Evolutionary conservation across 805 yeast genomes (phyloP).

Genomic region (Ogataea degrootiae): DNA sequence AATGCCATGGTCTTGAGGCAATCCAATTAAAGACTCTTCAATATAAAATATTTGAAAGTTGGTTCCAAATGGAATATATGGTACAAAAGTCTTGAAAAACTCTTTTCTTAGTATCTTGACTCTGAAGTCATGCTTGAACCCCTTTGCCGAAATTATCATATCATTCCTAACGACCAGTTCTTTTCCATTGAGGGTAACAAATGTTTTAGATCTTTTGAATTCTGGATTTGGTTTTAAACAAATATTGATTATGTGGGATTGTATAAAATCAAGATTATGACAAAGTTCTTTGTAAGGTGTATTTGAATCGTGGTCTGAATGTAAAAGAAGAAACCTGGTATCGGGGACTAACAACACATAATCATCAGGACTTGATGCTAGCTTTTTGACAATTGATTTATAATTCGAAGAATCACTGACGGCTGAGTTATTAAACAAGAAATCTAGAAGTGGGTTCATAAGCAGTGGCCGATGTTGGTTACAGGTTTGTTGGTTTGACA

Average conservation of each 20-base stretch:
- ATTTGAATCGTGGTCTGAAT: conserved; percentile 35
- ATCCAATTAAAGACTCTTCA: conserved; percentile 51
- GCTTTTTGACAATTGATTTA: conserved; percentile 39
- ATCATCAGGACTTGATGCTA: conserved; percentile 42
- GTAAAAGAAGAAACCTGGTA: conserved; percentile 38
- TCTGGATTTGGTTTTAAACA: conserved; percentile 22
- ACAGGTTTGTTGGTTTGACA: background rate
- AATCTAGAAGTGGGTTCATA: conserved; percentile 59
- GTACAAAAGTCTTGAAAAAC: conserved; percentile 51
- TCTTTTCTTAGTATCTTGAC: conserved; percentile 41
- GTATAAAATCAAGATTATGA: conserved; percentile 54
- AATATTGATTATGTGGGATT: conserved; percentile 53
- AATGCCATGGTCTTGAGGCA: conserved; percentile 22
- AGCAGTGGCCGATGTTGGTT: conserved; percentile 42
- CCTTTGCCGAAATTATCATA: conserved; percentile 49
- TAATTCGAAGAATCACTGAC: conserved; percentile 40
- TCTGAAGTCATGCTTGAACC: conserved; percentile 44
- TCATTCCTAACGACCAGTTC: conserved; percentile 55
- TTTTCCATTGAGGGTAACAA: conserved; percentile 50
- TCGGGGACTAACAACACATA: conserved; percentile 65
- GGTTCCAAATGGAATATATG: conserved; percentile 54
- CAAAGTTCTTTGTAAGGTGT: conserved; percentile 47
- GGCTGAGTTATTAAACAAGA: conserved; percentile 61
- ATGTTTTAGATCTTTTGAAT: conserved; percentile 26
- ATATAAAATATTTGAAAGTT: conserved; percentile 54